Conservation (phyloP, 129 eudicot species). For the Chrysanthemum lavandulifolium region DNA sequence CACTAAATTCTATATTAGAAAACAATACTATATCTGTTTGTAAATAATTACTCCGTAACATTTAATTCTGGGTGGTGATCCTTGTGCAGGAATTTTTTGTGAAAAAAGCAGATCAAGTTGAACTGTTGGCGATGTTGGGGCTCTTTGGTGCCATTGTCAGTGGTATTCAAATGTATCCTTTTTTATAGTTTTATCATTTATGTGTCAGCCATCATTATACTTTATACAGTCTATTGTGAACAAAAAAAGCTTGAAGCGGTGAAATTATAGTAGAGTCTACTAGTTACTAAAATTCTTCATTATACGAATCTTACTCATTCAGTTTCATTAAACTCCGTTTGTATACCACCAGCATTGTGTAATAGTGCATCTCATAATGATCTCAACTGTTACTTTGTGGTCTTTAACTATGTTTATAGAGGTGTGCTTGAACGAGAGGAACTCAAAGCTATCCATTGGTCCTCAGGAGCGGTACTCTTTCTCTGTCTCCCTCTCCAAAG, state of each 20-base stretch:
- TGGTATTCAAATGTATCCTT: constrained; percentile 90
- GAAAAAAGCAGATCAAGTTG: constrained; percentile 75
- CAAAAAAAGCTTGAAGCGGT: neutral
- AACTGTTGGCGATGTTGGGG: constrained; percentile 95
- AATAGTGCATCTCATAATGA: neutral
- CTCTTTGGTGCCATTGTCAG: constrained; percentile 86
- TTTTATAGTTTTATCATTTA: neutral
- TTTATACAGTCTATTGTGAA: neutral
- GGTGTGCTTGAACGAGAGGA: constrained; percentile 72
- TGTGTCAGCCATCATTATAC: neutral
- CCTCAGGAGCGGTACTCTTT: constrained; percentile 54
- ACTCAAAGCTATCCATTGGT: constrained; percentile 75
- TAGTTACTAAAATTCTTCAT: no score
- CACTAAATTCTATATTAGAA: no score
- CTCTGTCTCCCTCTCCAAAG: constrained; percentile 8
- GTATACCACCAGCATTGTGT: neutral
- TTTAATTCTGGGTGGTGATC: neutral
- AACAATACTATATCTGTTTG: no score
- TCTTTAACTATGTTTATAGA: constrained; percentile 49
- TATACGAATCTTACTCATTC: neutral
- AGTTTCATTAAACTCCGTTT: neutral
- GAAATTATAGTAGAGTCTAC: no score
- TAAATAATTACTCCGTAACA: no score
- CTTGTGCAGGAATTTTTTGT: constrained; percentile 73
- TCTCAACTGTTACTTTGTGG: constrained; percentile 11